Evolutionary conservation across 495 filamentous ascomycete species (phyloP).

Genomic region (Xylaria intraflava): DNA sequence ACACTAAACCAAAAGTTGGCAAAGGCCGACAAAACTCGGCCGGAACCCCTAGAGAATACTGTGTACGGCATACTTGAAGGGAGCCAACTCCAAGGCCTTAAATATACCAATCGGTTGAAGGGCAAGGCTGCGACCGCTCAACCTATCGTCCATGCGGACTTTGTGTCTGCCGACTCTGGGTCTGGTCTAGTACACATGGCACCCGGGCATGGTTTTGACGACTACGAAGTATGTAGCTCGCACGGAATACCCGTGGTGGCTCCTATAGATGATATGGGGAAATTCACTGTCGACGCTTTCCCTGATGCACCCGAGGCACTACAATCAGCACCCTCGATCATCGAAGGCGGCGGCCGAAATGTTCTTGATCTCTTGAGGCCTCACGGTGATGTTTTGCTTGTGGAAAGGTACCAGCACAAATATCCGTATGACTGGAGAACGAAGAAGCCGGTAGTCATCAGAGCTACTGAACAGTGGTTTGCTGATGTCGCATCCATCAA

Average conservation of each 20-base stretch:
- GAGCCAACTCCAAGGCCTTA: slow-evolving; percentile 53
- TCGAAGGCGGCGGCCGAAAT: slow-evolving; percentile 54
- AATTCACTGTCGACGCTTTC: slow-evolving; percentile 69
- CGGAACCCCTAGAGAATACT: background rate
- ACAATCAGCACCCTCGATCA: slow-evolving; percentile 36
- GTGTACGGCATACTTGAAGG: slow-evolving; percentile 57
- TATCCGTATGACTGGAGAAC: slow-evolving; percentile 98
- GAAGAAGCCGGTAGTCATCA: slow-evolving; percentile 80
- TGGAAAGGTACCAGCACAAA: slow-evolving; percentile 73
- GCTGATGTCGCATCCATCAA: slow-evolving; percentile 84
- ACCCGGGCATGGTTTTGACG: slow-evolving; percentile 93
- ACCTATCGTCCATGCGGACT: slow-evolving; percentile 70
- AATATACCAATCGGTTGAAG: slow-evolving; percentile 61
- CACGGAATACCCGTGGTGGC: slow-evolving; percentile 63
- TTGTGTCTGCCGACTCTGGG: slow-evolving; percentile 80
- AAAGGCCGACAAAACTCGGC: slow-evolving; percentile 29
- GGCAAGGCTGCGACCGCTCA: slow-evolving; percentile 47
- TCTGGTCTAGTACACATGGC: slow-evolving; percentile 91
- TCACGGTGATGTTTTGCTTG: slow-evolving; percentile 51
- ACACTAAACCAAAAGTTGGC: slow-evolving; percentile 28
- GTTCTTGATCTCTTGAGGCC: slow-evolving; percentile 58
- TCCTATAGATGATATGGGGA: slow-evolving; percentile 73
- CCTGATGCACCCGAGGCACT: slow-evolving; percentile 56
- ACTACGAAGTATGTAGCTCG: slow-evolving; percentile 73
- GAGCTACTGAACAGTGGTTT: slow-evolving; percentile 97